phyloP scores from a whole-genome alignment of 2,329 filamentous ascomycete genomes.

The Elsinoe ampelina region DNA sequence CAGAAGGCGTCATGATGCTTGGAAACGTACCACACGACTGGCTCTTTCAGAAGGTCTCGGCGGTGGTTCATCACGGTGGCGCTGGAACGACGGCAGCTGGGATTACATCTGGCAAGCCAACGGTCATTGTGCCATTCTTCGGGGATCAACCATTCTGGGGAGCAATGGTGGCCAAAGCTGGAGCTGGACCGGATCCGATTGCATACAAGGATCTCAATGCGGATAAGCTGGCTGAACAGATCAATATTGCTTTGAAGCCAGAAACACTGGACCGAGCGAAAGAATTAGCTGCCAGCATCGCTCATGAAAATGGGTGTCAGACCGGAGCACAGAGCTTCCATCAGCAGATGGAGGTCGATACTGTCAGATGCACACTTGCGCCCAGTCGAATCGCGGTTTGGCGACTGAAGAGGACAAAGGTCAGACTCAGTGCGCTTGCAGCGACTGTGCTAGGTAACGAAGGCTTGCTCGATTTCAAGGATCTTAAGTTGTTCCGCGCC shows the following conservation, averaged over 20 bases:
- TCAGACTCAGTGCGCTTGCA: slow-evolving; percentile 60
- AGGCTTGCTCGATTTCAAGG: slow-evolving; percentile 53
- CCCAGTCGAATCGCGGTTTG: slow-evolving; percentile 62
- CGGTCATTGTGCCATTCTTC: slow-evolving; percentile 47
- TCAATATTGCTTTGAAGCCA: slow-evolving; percentile 31
- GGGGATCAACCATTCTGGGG: slow-evolving; percentile 48
- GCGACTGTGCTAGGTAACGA: slow-evolving; percentile 56
- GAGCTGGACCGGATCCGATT: slow-evolving; percentile 30
- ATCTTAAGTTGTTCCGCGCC: slow-evolving; percentile 55
- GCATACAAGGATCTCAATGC: slow-evolving; percentile 33
- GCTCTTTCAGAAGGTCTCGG: slow-evolving; percentile 47
- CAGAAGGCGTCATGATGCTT: slow-evolving; percentile 41
- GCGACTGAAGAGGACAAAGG: slow-evolving; percentile 56
- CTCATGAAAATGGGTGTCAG: slow-evolving; percentile 31
- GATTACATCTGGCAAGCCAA: slow-evolving; percentile 40
- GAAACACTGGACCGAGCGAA: slow-evolving; percentile 27
- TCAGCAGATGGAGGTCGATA: slow-evolving; percentile 46
- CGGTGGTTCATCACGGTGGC: slow-evolving; percentile 51
- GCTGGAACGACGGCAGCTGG: slow-evolving; percentile 50
- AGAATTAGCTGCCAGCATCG: slow-evolving; percentile 32
- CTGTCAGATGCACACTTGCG: slow-evolving; percentile 56
- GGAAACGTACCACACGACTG: slow-evolving; percentile 51
- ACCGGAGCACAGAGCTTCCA: slow-evolving; percentile 36
- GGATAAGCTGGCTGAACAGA: slow-evolving; percentile 33
- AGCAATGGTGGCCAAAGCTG: slow-evolving; percentile 48